Conservation (phyloP, 139 green algal genomes). For the Ettlia oleoabundans region DNA sequence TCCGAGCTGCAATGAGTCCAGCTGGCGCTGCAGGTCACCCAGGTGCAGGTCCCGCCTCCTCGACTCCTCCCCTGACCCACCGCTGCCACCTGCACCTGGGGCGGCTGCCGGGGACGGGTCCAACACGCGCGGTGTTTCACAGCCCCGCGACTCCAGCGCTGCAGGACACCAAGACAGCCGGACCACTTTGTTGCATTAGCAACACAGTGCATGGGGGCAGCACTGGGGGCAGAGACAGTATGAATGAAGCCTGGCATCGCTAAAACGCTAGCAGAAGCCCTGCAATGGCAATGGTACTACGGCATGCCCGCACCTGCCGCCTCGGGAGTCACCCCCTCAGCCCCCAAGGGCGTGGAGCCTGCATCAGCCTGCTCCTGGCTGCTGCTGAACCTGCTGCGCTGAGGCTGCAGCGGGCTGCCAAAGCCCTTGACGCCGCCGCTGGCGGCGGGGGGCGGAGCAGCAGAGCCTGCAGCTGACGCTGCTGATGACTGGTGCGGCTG, state of each 20-base stretch:
- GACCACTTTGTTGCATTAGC: too few species aligned
- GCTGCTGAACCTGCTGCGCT: background rate
- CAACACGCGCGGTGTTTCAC: background rate
- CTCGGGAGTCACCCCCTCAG: slow-evolving; percentile 22
- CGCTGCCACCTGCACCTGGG: background rate
- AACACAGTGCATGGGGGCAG: too few species aligned
- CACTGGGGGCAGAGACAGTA: too few species aligned
- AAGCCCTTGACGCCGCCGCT: background rate
- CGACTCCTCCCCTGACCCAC: background rate
- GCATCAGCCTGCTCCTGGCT: background rate
- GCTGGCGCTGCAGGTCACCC: background rate
- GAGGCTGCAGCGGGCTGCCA: slow-evolving; percentile 20
- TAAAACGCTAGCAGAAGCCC: too few species aligned
- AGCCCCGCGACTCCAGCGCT: background rate
- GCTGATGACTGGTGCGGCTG: background rate
- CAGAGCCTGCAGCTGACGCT: background rate
- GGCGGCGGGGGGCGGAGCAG: background rate
- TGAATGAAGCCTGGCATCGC: too few species aligned
- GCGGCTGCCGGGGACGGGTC: too few species aligned
- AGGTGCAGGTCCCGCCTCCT: background rate
- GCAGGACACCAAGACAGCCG: too few species aligned
- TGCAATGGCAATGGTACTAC: background rate
- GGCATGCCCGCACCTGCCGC: background rate
- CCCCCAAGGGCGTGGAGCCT: slow-evolving; percentile 11
- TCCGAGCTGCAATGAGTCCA: background rate